These are phyloP conservation scores for Trichoderma virens DNA, from an alignment of 495 filamentous ascomycete species.

Conservation along the genomic window DNA sequence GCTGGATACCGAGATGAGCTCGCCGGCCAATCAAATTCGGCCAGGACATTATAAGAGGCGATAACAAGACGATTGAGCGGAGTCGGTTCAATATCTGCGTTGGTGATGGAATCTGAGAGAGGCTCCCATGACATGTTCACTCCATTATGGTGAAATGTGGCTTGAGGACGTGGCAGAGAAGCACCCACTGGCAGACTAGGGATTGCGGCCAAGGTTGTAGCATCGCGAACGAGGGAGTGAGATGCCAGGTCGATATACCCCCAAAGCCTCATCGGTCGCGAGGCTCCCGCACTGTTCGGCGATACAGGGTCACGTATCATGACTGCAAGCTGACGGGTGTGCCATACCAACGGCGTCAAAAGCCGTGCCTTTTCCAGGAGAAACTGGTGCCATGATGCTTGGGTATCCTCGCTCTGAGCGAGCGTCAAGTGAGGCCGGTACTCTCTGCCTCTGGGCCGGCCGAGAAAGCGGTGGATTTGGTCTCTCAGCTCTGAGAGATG, in stretches of 20 bases:
- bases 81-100: background rate
- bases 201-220: conserved; percentile 18
- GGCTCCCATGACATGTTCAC: background rate
- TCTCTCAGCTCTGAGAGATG: background rate
- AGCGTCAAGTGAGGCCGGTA: conserved; percentile 45
- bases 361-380: conserved; percentile 36
- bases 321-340: conserved; percentile 33
- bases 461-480: background rate
- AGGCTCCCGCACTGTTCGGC: conserved; percentile 11
- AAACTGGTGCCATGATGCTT: conserved; percentile 28
- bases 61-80: conserved; percentile 25
- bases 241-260: conserved; percentile 35
- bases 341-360: conserved; percentile 35
- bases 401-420: conserved; percentile 39
- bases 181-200: background rate
- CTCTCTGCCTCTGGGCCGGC: background rate
- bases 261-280: conserved; percentile 36
- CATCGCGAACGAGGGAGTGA: conserved; percentile 14
- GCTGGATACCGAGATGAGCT: conserved; percentile 41
- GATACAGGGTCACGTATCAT: conserved; percentile 34
- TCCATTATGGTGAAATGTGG: background rate
- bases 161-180: background rate
- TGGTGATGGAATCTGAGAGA: background rate
- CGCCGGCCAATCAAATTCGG: conserved; percentile 42
- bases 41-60: conserved; percentile 50